Percentiles rank a stretch among this genome's conserved stretches.
These are phyloP conservation scores for Lactifluus rugatus DNA, from an alignment of 768 basidiomycete genomes.

Conservation along the genomic window DNA sequence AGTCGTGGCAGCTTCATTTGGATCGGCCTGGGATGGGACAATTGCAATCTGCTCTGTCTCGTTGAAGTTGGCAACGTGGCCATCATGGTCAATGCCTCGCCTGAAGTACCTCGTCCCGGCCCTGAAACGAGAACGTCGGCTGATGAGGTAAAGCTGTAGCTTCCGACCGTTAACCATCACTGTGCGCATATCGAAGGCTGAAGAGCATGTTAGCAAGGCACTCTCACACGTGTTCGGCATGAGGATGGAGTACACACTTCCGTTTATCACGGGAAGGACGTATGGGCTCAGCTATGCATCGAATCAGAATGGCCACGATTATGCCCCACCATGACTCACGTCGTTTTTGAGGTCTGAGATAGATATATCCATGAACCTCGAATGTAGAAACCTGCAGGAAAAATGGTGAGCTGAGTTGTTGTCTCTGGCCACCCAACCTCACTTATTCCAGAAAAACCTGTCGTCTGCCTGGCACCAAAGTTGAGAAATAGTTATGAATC, in stretches of 20 bases:
- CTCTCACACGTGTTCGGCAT: neutral
- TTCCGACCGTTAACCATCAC: slow-evolving; percentile 66
- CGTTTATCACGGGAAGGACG: slow-evolving; percentile 89
- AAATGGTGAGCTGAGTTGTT: slow-evolving; percentile 7
- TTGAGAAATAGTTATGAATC: neutral
- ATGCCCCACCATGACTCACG: slow-evolving; percentile 36
- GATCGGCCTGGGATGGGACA: slow-evolving; percentile 47
- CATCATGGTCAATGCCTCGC: slow-evolving; percentile 81
- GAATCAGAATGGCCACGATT: slow-evolving; percentile 11
- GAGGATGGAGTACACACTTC: slow-evolving; percentile 53
- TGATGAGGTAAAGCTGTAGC: slow-evolving; percentile 79
- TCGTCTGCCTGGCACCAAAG: slow-evolving; percentile 62
- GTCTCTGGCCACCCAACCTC: slow-evolving; percentile 11
- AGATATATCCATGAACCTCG: slow-evolving; percentile 49
- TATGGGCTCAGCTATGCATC: slow-evolving; percentile 63
- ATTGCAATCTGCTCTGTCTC: slow-evolving; percentile 94
- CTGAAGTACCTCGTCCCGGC: slow-evolving; percentile 97
- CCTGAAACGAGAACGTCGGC: slow-evolving; percentile 86
- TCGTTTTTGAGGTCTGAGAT: slow-evolving; percentile 47
- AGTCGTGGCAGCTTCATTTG: slow-evolving; percentile 45
- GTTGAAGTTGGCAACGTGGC: slow-evolving; percentile 94
- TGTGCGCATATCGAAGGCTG: slow-evolving; percentile 82
- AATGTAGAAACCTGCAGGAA: slow-evolving; percentile 40
- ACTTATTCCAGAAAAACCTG: slow-evolving; percentile 98
- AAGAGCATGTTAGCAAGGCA: neutral